Conservation (phyloP, 495 filamentous ascomycete genomes). For the Baudoinia panamericana region DNA sequence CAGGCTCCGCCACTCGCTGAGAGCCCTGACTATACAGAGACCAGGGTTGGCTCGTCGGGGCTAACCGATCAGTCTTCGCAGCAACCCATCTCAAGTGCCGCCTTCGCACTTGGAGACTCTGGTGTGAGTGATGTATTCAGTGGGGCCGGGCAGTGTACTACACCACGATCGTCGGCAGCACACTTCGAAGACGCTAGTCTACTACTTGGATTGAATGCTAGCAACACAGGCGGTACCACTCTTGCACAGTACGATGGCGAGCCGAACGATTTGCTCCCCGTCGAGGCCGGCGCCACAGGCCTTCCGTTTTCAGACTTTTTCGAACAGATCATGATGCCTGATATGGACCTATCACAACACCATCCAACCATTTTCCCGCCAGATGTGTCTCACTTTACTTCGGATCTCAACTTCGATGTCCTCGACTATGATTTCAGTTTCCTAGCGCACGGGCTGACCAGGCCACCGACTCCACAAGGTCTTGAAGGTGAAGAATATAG, state of each 20-base stretch:
- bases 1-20: too few species aligned
- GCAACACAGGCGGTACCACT: not conserved
- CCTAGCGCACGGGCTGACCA: slow-evolving; percentile 6
- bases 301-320: slow-evolving; percentile 12
- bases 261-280: not conserved
- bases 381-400: slow-evolving; percentile 8
- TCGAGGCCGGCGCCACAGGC: not conserved
- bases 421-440: slow-evolving; percentile 12
- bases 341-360: not conserved
- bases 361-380: not conserved
- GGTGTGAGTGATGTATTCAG: not conserved
- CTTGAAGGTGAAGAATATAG: not conserved
- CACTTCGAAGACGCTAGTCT: slow-evolving; percentile 7
- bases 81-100: not conserved
- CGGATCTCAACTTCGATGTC: slow-evolving; percentile 7
- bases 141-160: not conserved
- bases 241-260: not conserved
- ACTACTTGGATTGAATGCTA: slow-evolving; percentile 6
- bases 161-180: not conserved
- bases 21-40: too few species aligned
- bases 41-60: too few species aligned
- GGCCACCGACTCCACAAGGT: slow-evolving; percentile 9
- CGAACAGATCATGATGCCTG: slow-evolving; percentile 12
- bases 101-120: not conserved
- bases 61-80: not conserved